Conservation (phyloP, 768 basidiomycete genomes). For the Astraeus odoratus region DNA sequence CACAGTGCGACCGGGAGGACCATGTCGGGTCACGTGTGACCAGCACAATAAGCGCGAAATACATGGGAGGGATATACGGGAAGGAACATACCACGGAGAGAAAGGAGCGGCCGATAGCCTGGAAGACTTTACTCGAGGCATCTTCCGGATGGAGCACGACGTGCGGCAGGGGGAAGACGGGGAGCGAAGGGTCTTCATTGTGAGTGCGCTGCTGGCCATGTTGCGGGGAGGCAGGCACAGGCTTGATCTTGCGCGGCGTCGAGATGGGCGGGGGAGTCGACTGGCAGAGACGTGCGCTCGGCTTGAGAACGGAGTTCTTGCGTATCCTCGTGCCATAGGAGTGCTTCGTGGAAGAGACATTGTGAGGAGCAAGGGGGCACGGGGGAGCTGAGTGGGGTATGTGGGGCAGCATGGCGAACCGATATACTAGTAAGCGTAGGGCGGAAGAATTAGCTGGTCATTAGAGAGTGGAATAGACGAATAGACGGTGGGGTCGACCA, state of each 20-base stretch:
- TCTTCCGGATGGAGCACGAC: slow-evolving; percentile 72
- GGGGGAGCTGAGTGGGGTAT: slow-evolving; percentile 8
- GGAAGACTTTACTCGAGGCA: slow-evolving; percentile 62
- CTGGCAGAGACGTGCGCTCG: slow-evolving; percentile 44
- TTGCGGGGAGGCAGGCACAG: slow-evolving; percentile 19
- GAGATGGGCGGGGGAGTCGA: slow-evolving; percentile 33
- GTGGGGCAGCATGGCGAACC: slow-evolving; percentile 11
- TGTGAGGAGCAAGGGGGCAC: slow-evolving; percentile 4
- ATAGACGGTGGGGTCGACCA: slow-evolving; percentile 24
- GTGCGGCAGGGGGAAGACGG: slow-evolving; percentile 53
- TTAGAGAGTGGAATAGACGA: slow-evolving; percentile 12
- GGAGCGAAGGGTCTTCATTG: slow-evolving; percentile 17
- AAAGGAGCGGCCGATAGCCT: slow-evolving; percentile 66
- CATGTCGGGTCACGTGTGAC: slow-evolving; percentile 12
- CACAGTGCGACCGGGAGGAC: slow-evolving; percentile 5
- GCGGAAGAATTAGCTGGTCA: slow-evolving; percentile 13
- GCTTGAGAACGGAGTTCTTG: slow-evolving; percentile 45
- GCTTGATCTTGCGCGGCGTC: slow-evolving; percentile 27
- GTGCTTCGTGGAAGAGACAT: slow-evolving; percentile 19
- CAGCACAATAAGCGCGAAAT: slow-evolving; percentile 13
- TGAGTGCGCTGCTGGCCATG: slow-evolving; percentile 14
- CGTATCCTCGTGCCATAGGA: slow-evolving; percentile 51
- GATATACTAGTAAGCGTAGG: no score
- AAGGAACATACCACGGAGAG: slow-evolving; percentile 56
- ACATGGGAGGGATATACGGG: background rate